Conservation (phyloP, 192 early-diverging fungal species). For the Entophlyctis luteolus region DNA sequence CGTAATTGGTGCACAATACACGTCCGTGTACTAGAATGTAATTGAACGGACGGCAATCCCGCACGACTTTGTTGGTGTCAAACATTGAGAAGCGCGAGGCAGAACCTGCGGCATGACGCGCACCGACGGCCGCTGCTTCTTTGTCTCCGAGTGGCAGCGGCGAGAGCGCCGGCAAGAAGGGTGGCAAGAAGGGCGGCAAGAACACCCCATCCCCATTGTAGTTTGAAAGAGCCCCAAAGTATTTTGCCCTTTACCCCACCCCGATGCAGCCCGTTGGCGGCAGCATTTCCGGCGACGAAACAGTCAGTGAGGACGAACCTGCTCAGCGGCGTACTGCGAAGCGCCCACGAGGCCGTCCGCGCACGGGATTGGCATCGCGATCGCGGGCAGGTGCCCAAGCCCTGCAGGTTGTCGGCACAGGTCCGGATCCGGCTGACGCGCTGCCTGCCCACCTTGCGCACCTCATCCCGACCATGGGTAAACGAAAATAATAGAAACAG, state of each 20-base stretch:
- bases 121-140: background rate
- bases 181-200: background rate
- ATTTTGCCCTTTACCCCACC: too few species aligned
- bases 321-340: background rate
- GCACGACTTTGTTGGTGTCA: constrained; percentile 79
- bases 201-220: too few species aligned
- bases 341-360: background rate
- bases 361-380: background rate
- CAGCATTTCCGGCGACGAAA: background rate
- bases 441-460: too few species aligned
- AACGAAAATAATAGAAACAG: background rate
- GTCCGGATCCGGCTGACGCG: background rate
- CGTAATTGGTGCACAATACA: constrained; percentile 82
- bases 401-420: background rate
- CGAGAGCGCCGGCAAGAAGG: background rate
- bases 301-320: background rate
- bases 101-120: constrained; percentile 36
- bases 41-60: constrained; percentile 95
- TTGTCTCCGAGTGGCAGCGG: background rate
- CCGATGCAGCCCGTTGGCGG: too few species aligned
- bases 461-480: background rate
- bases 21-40: constrained; percentile 89
- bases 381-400: background rate
- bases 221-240: too few species aligned
- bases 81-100: constrained; percentile 86